These are phyloP conservation scores for Fragaria nilgerrensis DNA, from an alignment of 306 rosid species.

Conservation along the genomic window DNA sequence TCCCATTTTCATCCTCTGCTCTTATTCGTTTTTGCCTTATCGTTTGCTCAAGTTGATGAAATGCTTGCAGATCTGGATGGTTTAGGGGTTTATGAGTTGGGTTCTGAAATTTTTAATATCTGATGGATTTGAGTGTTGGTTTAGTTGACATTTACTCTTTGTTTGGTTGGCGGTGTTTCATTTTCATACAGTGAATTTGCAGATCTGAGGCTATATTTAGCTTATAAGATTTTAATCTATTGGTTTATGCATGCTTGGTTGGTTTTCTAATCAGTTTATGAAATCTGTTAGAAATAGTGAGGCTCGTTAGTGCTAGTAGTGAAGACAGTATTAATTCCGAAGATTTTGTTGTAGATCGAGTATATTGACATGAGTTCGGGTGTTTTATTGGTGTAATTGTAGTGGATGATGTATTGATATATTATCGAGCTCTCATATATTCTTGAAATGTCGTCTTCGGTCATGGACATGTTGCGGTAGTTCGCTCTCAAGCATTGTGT, in stretches of 20 bases:
- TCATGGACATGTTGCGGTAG: background rate
- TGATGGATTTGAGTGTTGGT: background rate
- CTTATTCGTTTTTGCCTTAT: background rate
- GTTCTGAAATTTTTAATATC: slow-evolving; percentile 5
- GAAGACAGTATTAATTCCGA: background rate
- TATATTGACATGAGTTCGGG: background rate
- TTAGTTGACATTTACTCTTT: background rate
- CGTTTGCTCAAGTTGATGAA: background rate
- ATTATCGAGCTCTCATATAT: background rate
- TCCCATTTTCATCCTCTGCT: background rate
- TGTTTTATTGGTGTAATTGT: too few relatives aligned
- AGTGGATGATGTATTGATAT: background rate
- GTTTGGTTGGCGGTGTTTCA: background rate
- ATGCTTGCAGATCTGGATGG: slow-evolving; percentile 38
- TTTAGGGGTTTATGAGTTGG: background rate
- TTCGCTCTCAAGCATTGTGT: background rate
- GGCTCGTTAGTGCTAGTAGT: background rate
- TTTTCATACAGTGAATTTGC: background rate
- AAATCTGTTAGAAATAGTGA: background rate
- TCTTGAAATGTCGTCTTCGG: background rate
- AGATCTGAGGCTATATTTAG: background rate
- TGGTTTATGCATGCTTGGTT: background rate
- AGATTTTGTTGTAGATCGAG: background rate
- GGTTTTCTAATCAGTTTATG: background rate
- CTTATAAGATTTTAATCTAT: background rate